Evolutionary conservation across 257 asterid genomes (phyloP).

Genomic region (Primulina huaijiensis): DNA sequence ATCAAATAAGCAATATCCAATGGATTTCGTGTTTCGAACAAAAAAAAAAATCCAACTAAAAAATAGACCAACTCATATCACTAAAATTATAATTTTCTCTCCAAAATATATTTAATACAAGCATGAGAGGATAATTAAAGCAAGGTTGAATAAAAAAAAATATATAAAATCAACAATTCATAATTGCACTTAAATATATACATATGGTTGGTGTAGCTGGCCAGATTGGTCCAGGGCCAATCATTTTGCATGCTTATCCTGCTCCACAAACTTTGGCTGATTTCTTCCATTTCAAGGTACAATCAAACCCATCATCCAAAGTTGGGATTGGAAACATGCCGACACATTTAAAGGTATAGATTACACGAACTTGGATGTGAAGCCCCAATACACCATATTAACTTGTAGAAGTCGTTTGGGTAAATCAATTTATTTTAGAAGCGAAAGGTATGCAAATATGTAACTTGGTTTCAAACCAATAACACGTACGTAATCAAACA

Average conservation of each 20-base stretch:
- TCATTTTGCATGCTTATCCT: neutral
- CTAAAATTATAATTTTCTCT: too few species aligned
- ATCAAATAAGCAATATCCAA: too few species aligned
- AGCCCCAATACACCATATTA: neutral
- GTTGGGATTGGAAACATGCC: neutral
- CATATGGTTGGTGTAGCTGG: neutral
- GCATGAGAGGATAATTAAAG: neutral
- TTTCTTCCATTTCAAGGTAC: neutral
- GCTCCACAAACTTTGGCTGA: neutral
- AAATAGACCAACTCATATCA: too few species aligned
- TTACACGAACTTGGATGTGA: neutral
- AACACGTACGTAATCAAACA: too few species aligned
- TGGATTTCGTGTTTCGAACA: too few species aligned
- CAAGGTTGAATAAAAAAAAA: neutral
- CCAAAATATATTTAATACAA: too few species aligned
- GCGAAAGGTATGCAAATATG: too few species aligned
- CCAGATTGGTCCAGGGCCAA: neutral
- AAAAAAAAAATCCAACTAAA: too few species aligned
- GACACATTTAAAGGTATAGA: neutral
- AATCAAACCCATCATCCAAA: neutral
- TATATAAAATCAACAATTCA: neutral
- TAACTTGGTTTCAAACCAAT: too few species aligned
- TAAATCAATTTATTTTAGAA: too few species aligned
- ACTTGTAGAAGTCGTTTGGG: neutral
- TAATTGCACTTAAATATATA: neutral